A percentile compares a stretch with the other conserved stretches of the same genome.
Conservation (phyloP, 1,139 yeast species). For the Diutina ranongensis region DNA sequence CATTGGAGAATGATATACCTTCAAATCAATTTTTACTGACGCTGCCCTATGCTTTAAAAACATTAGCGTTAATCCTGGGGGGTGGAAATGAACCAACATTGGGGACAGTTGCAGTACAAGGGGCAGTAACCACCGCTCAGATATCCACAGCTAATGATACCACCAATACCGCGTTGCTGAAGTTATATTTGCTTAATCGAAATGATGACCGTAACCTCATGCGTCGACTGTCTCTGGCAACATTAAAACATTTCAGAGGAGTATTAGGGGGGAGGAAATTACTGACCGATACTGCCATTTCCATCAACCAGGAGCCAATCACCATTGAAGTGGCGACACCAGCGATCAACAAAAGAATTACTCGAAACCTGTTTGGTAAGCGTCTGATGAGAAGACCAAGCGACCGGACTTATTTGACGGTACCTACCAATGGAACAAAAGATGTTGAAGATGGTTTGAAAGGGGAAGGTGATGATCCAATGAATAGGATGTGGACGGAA, state of each 20-base stretch:
- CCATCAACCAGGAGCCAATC: background rate
- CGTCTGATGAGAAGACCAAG: background rate
- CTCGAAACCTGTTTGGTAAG: background rate
- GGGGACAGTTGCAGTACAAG: constrained; percentile 1
- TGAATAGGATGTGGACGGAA: constrained; percentile 43
- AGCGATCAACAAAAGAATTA: background rate
- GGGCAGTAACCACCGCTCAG: background rate
- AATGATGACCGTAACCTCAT: constrained; percentile 17
- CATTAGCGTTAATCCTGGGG: background rate
- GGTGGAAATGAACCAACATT: background rate
- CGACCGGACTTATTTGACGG: background rate
- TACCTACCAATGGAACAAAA: background rate
- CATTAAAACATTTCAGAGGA: background rate
- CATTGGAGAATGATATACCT: background rate
- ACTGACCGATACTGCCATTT: background rate
- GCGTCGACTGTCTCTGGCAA: background rate
- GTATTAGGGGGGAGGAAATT: background rate
- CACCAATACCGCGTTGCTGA: constrained; percentile 26
- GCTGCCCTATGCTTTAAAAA: constrained; percentile 1
- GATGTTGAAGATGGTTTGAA: background rate
- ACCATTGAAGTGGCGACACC: too few relatives aligned
- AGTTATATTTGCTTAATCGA: constrained; percentile 30
- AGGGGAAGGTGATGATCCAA: background rate
- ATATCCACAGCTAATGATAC: constrained; percentile 15
- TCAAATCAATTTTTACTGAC: background rate